Percentiles rank a stretch among this genome's conserved stretches.
Conservation (phyloP, 805 yeast genomes). For the Teunomyces stri region DNA sequence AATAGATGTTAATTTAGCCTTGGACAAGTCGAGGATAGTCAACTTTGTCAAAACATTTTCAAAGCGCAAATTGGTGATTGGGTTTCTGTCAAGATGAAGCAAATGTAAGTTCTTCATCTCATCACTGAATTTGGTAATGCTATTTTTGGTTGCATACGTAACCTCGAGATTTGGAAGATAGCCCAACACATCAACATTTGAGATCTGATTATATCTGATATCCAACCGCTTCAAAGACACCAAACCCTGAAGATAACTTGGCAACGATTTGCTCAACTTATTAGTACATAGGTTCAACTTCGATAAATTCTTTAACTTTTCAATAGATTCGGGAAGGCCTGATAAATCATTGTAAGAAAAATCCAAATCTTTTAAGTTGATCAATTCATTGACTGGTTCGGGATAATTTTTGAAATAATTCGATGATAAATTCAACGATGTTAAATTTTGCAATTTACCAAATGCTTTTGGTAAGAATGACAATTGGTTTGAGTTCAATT, state of each 20-base stretch:
- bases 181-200: conserved; percentile 56
- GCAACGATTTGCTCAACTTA: conserved; percentile 51
- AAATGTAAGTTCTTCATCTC: conserved; percentile 61
- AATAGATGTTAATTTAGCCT: conserved; percentile 77
- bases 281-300: conserved; percentile 77
- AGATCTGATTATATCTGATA: conserved; percentile 64
- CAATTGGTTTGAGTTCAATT: conserved; percentile 74
- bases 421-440: conserved; percentile 72
- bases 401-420: conserved; percentile 66
- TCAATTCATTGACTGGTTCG: conserved; percentile 58
- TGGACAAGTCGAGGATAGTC: conserved; percentile 71
- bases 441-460: conserved; percentile 51
- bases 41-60: conserved; percentile 54
- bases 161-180: conserved; percentile 62
- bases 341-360: conserved; percentile 76
- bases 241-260: conserved; percentile 52
- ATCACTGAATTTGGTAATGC: conserved; percentile 67
- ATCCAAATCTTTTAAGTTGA: conserved; percentile 64
- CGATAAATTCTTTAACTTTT: conserved; percentile 57
- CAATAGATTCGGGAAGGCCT: conserved; percentile 58
- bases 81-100: conserved; percentile 77
- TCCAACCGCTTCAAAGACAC: conserved; percentile 66
- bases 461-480: conserved; percentile 60
- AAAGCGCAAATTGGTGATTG: conserved; percentile 67
- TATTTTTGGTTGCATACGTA: conserved; percentile 72